Base-by-base conservation (phyloP, 257 asterid genomes). In the Paraleonurus japonicus region DNA sequence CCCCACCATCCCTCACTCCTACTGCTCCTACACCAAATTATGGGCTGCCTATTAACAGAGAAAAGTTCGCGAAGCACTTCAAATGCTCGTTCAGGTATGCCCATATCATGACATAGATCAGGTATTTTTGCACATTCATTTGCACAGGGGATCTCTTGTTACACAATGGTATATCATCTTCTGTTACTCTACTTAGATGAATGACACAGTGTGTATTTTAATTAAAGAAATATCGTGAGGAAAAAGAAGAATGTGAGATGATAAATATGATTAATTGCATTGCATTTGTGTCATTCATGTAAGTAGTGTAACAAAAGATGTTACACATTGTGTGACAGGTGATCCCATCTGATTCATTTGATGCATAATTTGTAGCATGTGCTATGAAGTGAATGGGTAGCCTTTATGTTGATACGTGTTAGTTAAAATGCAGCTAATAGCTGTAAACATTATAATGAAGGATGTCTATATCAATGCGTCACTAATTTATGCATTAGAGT, bases 1-100 rank as follows among this genome's bases (percentile, higher is more conserved):
- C 99, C 13, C 98, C 99, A 39, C 96, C 89, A 19, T 92, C 97
- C 10, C 94, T 95, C 71, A 87, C 98, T 74, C 96, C 98, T 24
- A 71, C 86, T 77, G 75, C 79, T 68, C 72, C 89, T 45, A 45
- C 83, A 24, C 84, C 88, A 19, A 88, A 79, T 79, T 81, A 80
- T 82, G 87, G 76, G 73, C 81, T 88, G 62, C 72, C 75, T 65
- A 76, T 90, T 22, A 90, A 73, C 83, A 85, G 91, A 81, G 98
- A 95, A 57, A 87, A 77, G 86, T 95, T 69, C 89, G 84, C 53
- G 97, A 95, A 70, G 96, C 99, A 60, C 91, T 91, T 79, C 85
- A 81, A 76, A 68, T 75, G 61, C 93, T 94, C 37, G 89, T 89
- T 79, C 99, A 94, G 98, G 98, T 89, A 82, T 70, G 69, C 30